These are phyloP conservation scores for Curvularia hawaiiensis DNA, from an alignment of 2,329 filamentous ascomycete species.

Conservation along the genomic window DNA sequence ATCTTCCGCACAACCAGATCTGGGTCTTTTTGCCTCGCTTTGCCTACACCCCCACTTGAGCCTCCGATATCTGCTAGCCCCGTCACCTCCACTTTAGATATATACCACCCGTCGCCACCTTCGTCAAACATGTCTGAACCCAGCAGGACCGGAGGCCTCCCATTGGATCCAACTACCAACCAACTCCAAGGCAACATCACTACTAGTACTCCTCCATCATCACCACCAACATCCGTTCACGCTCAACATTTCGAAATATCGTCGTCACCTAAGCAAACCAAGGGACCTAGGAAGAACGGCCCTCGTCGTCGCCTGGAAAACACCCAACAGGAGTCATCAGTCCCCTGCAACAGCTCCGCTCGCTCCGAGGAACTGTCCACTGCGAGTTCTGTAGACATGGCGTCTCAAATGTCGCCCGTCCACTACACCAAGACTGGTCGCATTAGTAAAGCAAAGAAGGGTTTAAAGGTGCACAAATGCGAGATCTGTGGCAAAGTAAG, in stretches of 20 bases:
- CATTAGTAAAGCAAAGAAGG: slow-evolving; percentile 56
- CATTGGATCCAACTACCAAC: slow-evolving; percentile 32
- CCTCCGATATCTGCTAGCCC: slow-evolving; percentile 40
- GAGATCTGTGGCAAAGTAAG: slow-evolving; percentile 54
- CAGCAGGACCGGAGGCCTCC: slow-evolving; percentile 41
- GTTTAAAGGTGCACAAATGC: slow-evolving; percentile 53
- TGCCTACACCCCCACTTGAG: slow-evolving; percentile 38
- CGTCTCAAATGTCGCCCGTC: slow-evolving; percentile 36
- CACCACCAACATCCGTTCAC: slow-evolving; percentile 19
- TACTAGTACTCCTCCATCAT: neutral
- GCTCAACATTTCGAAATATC: slow-evolving; percentile 29
- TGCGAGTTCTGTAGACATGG: slow-evolving; percentile 39
- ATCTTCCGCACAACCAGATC: slow-evolving; percentile 41
- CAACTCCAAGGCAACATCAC: slow-evolving; percentile 27
- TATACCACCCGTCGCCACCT: slow-evolving; percentile 39
- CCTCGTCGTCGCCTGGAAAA: slow-evolving; percentile 37
- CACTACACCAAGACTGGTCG: slow-evolving; percentile 54
- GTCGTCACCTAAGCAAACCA: slow-evolving; percentile 35
- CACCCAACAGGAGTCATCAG: slow-evolving; percentile 28
- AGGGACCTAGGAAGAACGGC: slow-evolving; percentile 27
- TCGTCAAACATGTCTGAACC: slow-evolving; percentile 41
- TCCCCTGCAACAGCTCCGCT: slow-evolving; percentile 37
- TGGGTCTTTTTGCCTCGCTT: slow-evolving; percentile 36
- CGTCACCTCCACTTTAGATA: slow-evolving; percentile 33
- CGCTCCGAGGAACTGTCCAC: slow-evolving; percentile 38